These are phyloP conservation scores for Cucurbita pepo DNA, from an alignment of 306 rosid genomes.

Conservation along the genomic window DNA sequence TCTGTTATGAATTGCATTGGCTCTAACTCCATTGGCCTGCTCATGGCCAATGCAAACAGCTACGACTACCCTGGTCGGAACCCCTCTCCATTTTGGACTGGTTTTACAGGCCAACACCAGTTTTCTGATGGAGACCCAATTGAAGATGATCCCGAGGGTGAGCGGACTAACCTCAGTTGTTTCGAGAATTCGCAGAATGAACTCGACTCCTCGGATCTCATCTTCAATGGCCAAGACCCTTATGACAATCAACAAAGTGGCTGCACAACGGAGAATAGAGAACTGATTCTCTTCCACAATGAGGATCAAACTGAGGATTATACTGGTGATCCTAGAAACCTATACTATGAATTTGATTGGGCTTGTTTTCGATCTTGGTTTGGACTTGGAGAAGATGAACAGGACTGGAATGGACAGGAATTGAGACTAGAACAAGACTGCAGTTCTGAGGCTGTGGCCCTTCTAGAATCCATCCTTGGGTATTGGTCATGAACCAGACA, in stretches of 20 bases:
- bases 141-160: conserved; percentile 7
- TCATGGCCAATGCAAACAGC: neutral
- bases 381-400: neutral
- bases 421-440: neutral
- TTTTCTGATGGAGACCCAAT: conserved; percentile 3
- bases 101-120: neutral
- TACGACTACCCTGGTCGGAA: neutral
- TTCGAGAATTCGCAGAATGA: neutral
- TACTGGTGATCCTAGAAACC: conserved; percentile 1
- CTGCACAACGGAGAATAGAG: neutral
- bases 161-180: neutral
- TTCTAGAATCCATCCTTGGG: conserved; percentile 17
- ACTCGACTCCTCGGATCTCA: neutral
- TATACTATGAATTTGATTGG: conserved; percentile 1
- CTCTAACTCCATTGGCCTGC: neutral
- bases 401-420: conserved; percentile 2
- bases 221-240: conserved; percentile 2
- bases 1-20: neutral
- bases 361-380: conserved; percentile 13
- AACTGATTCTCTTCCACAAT: neutral
- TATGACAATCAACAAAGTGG: conserved; percentile 5
- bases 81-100: neutral
- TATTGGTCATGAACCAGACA: neutral
- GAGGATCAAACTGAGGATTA: neutral
- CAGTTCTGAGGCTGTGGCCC: neutral